phyloP scores from a whole-genome alignment of 2,329 filamentous ascomycete genomes.

The Myriangium duriaei region DNA sequence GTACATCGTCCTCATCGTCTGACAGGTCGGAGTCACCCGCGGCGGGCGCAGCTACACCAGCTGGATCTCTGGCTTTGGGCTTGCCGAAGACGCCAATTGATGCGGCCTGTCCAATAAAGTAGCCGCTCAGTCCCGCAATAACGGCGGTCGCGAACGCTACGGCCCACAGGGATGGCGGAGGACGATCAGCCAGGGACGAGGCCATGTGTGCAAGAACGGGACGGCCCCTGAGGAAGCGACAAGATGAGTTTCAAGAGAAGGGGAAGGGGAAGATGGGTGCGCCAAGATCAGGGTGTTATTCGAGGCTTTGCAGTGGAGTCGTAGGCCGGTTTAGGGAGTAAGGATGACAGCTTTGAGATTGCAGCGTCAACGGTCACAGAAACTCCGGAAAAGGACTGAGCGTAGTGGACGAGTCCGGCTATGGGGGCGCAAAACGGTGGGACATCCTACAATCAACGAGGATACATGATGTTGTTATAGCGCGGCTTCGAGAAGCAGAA shows the following conservation, averaged over 20 bases:
- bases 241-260: no score
- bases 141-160: constrained; percentile 63
- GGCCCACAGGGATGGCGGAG: constrained; percentile 42
- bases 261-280: neutral
- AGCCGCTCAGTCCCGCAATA: constrained; percentile 62
- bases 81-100: constrained; percentile 63
- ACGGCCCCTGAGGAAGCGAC: neutral
- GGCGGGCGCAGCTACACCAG: constrained; percentile 15
- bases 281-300: constrained; percentile 8
- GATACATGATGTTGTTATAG: no score
- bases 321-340: no score
- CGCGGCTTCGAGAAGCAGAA: no score
- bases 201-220: constrained; percentile 1
- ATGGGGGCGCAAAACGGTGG: no score
- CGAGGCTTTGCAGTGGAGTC: no score
- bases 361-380: no score
- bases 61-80: constrained; percentile 17
- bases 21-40: constrained; percentile 22
- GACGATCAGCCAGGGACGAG: constrained; percentile 20
- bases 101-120: constrained; percentile 53
- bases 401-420: no score
- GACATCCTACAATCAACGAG: no score
- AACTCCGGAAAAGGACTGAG: no score
- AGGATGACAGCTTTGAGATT: no score
- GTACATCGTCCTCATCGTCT: constrained; percentile 30